Evolutionary conservation across 2,329 filamentous ascomycete species (phyloP), one percentile per base, ranked within the genome.

Genomic region (Rachicladosporium sp.): DNA sequence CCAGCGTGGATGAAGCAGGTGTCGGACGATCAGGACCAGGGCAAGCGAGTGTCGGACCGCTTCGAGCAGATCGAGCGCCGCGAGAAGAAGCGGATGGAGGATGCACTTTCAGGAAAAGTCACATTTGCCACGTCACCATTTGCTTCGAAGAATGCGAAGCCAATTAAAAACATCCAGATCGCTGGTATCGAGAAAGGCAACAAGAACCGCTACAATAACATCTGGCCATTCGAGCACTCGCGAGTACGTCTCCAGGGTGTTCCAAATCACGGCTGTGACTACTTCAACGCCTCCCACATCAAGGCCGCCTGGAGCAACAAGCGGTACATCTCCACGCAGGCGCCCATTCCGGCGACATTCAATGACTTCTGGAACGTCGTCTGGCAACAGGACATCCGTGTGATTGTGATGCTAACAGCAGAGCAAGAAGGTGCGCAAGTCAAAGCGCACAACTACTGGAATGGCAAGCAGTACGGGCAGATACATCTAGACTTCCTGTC

Each of bases 161-260:
- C 54, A 0, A 55, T 71, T 1, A 47, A 40, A 31, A 42, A 32
- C 29, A 74, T 93, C 6, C 81, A 85, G 50, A 77, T 98, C 37
- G 91, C 84, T 0, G 91, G 91, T 6, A 82, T 98, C 23, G 91
- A 98, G 54, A 91, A 95, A 59, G 91, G 91, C 6, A 77, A 72
- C 11, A 96, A 96, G 67, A 98, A 98, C 52, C 76, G 91, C 6
- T 98, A 98, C 67, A 96, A 95, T 65, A 93, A 95, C 50, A 95
- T 96, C 41, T 80, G 93, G 63, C 91, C 91, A 0, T 98, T 93
- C 57, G 89, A 96, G 55, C 91, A 98, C 60, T 80, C 86, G 2
- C 71, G 91, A 43, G 91, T 98, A 39, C 86, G 76, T 48, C 63
- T 98, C 35, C 71, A 82, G 48, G 75, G 76, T 32, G 75, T 80